These are phyloP conservation scores for Medakamo hakoo DNA, from an alignment of 139 green algal genomes.

Conservation along the genomic window DNA sequence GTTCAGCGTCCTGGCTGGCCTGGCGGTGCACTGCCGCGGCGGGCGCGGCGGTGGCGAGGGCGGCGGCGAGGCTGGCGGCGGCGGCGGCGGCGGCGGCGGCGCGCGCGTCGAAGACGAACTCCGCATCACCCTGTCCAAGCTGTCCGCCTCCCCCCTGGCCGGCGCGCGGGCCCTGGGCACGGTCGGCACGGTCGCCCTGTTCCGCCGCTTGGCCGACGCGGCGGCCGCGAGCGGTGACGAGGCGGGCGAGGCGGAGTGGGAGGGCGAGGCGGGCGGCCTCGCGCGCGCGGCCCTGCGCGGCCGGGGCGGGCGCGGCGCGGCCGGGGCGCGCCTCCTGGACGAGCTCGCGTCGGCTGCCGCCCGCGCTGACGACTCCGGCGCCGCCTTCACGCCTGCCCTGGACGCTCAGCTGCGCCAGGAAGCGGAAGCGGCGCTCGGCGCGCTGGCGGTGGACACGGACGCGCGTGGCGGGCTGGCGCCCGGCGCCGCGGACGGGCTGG, in stretches of 20 bases:
- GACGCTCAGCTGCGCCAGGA: not conserved
- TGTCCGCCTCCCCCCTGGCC: not conserved
- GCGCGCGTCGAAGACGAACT: not conserved
- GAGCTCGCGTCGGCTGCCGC: not conserved
- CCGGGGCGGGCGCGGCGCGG: too few relatives aligned
- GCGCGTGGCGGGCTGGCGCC: too few relatives aligned
- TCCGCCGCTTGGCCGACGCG: not conserved
- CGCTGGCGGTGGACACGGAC: too few relatives aligned
- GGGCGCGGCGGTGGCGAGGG: not conserved
- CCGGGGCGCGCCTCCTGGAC: not conserved
- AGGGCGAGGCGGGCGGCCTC: not conserved
- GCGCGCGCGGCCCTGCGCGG: not conserved
- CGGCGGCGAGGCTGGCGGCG: not conserved
- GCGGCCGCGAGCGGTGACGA: not conserved
- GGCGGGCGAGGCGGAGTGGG: not conserved
- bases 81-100: too few relatives aligned
- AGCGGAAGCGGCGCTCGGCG: too few relatives aligned
- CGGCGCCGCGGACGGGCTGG: too few relatives aligned
- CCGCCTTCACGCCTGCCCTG: not conserved
- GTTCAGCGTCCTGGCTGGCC: not conserved
- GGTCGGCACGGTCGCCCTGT: not conserved
- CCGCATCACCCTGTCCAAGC: not conserved
- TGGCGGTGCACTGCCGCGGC: not conserved
- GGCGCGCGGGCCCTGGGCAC: not conserved
- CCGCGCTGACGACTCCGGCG: not conserved